Evolutionary conservation across 164 flowering plant species (phyloP).

Genomic region (Paratinospora sagittata): DNA sequence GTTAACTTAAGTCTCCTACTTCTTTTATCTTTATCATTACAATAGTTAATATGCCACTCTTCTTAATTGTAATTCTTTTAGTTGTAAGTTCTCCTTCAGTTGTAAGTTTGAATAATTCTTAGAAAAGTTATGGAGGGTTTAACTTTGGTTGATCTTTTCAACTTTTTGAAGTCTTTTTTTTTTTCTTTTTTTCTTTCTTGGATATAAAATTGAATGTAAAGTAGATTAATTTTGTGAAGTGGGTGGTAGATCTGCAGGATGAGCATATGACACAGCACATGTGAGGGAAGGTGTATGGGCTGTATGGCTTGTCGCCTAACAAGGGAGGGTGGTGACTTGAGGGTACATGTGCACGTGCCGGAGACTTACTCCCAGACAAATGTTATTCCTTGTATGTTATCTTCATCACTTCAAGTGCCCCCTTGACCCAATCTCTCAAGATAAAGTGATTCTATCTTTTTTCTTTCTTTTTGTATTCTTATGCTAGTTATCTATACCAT

Average conservation of each 20-base stretch:
- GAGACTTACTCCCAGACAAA: not conserved
- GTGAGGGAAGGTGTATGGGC: not conserved
- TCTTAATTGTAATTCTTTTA: too few relatives aligned
- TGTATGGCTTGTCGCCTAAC: slow-evolving; percentile 2
- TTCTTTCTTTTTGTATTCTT: too few relatives aligned
- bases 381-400: not conserved
- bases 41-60: too few relatives aligned
- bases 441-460: too few relatives aligned
- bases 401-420: not conserved
- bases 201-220: not conserved
- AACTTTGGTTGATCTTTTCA: too few relatives aligned
- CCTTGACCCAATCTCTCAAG: not conserved
- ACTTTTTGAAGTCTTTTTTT: too few relatives aligned
- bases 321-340: not conserved
- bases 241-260: not conserved
- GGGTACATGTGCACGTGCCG: slow-evolving; percentile 5
- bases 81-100: not conserved
- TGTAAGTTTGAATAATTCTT: not conserved
- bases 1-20: not conserved
- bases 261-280: not conserved
- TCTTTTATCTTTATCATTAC: too few relatives aligned
- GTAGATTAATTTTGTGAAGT: not conserved
- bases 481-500: too few relatives aligned
- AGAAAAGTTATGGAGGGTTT: too few relatives aligned
- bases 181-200: too few relatives aligned